Evolutionary conservation across 108 stramenopile genomes (phyloP).

Genomic region (Cyclotella kingstonii): DNA sequence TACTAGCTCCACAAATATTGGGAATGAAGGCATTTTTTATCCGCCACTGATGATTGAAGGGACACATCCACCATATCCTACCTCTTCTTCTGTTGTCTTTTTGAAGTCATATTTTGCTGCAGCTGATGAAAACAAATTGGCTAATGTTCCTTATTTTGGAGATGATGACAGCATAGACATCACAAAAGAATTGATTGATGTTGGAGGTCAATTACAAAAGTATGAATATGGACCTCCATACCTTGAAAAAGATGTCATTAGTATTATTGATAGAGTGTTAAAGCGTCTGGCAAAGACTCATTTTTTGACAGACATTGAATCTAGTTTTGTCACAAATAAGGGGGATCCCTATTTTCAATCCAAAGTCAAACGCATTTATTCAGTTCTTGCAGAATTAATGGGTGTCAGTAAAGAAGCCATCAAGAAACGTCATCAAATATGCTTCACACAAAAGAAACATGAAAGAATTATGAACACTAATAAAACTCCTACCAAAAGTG

Average conservation of each 20-base stretch:
- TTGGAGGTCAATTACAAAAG: slow-evolving; percentile 21
- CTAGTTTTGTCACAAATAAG: background rate
- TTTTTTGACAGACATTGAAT: background rate
- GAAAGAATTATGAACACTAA: slow-evolving; percentile 1
- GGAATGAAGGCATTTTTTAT: background rate
- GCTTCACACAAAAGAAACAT: slow-evolving; percentile 13
- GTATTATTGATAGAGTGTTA: slow-evolving; percentile 27
- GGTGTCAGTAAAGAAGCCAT: slow-evolving; percentile 19
- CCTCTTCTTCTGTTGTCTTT: slow-evolving; percentile 37
- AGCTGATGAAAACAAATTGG: slow-evolving; percentile 47
- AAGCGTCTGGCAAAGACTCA: slow-evolving; percentile 10
- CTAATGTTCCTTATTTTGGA: slow-evolving; percentile 74
- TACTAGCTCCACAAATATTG: background rate
- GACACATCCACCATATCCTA: slow-evolving; percentile 20
- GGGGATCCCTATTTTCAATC: background rate
- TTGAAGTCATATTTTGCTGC: slow-evolving; percentile 27
- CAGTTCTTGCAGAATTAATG: slow-evolving; percentile 10
- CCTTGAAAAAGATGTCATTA: slow-evolving; percentile 21
- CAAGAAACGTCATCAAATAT: slow-evolving; percentile 15
- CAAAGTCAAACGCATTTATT: slow-evolving; percentile 9
- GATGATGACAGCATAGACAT: slow-evolving; percentile 69
- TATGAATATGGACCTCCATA: slow-evolving; percentile 47
- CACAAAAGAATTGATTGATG: slow-evolving; percentile 45
- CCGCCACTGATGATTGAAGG: slow-evolving; percentile 32
- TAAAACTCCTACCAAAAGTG: background rate